Conservation (phyloP, 495 filamentous ascomycete genomes). For the Pseudoneurospora amorphoporcata region DNA sequence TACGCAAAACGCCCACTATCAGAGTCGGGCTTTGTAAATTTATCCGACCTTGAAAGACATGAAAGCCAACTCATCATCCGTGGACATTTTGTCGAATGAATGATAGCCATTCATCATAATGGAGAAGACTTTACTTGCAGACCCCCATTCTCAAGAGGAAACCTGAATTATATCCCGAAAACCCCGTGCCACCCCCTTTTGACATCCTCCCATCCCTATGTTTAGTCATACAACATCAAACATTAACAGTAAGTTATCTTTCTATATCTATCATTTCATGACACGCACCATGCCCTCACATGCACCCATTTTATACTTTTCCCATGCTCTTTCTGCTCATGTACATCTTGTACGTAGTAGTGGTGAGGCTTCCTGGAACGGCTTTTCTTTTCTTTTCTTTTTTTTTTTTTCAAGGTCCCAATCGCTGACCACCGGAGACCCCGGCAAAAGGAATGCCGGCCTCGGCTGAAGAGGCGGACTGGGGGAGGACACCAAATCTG, state of each 20-base stretch:
- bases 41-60: background rate
- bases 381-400: background rate
- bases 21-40: background rate
- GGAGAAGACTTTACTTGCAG: background rate
- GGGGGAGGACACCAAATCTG: conserved; percentile 80
- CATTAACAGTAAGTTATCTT: background rate
- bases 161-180: background rate
- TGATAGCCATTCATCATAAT: background rate
- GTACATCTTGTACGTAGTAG: background rate
- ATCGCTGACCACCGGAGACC: background rate
- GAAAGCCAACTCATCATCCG: background rate
- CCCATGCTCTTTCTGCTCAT: background rate
- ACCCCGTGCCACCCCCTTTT: background rate
- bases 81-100: background rate
- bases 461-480: conserved; percentile 33
- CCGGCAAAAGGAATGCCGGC: background rate
- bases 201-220: background rate
- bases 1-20: background rate
- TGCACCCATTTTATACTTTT: background rate
- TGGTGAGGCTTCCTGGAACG: background rate
- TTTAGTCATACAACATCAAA: background rate
- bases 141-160: background rate
- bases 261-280: background rate
- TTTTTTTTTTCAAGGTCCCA: background rate
- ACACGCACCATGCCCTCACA: background rate